These are phyloP conservation scores for Pythium sp. DNA, from an alignment of 352 stramenopile genomes.

Conservation along the genomic window DNA sequence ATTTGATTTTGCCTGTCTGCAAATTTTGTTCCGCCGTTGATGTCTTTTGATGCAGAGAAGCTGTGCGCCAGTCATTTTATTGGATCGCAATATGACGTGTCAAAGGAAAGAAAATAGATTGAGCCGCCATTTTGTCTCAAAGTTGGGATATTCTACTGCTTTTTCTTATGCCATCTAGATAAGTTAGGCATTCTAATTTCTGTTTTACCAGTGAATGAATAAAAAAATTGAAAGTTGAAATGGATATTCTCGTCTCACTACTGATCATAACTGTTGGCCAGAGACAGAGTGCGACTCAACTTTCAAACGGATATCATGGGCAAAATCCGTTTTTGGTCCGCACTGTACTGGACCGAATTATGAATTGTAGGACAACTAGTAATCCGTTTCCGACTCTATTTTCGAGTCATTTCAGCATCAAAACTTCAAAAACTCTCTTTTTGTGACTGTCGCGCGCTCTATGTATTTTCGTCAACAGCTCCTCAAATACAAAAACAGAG, in stretches of 20 bases:
- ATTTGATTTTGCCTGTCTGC: not conserved
- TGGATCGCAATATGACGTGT: not conserved
- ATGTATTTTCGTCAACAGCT: constrained; percentile 1
- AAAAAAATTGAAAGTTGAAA: not conserved
- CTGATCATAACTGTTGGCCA: constrained; percentile 4
- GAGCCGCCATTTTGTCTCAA: not conserved
- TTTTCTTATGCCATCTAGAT: not conserved
- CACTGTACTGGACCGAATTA: not conserved
- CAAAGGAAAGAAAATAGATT: not conserved
- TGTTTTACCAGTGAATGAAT: not conserved
- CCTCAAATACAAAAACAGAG: not conserved
- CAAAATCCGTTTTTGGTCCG: constrained; percentile 1
- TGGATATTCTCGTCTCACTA: too few species aligned
- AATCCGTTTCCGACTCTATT: constrained; percentile 4
- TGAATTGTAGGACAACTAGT: not conserved
- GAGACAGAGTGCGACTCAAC: not conserved
- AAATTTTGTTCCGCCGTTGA: not conserved
- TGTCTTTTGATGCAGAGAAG: not conserved
- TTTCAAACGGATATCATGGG: not conserved
- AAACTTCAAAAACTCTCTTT: not conserved
- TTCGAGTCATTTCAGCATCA: constrained; percentile 1
- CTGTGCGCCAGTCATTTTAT: not conserved
- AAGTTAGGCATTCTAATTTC: not conserved
- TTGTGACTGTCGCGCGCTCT: constrained; percentile 8
- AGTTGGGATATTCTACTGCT: not conserved